Evolutionary conservation across 2,329 filamentous ascomycete species (phyloP), one percentile per base, ranked within the genome.

Genomic region (Ambrosiella cleistominuta): DNA sequence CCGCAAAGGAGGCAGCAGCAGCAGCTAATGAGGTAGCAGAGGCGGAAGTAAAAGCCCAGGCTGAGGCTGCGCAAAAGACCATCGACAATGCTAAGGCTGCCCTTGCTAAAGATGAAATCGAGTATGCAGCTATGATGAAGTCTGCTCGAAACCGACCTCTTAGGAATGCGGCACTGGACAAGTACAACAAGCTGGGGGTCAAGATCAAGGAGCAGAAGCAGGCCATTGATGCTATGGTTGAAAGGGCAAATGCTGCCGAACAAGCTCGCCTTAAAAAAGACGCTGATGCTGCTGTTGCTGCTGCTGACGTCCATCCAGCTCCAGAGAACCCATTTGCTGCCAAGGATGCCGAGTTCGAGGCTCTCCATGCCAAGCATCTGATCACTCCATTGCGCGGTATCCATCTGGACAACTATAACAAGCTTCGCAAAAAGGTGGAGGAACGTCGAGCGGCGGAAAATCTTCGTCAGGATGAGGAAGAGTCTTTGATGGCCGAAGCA

Each of bases 301-400:
- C 47, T n/a, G 52, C 11, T 3, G 44, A 37, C 9, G 39, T 38
- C 2, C 38, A 54, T 5, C 49, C 54, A 11, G 8, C 47, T 19
- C n/a, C 47, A 15, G 45, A 51, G 17, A 53, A 60, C 47, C 56
- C 56, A 3, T 57, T 58, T 51, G 59, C 56, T 7, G 74, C 70
- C 1, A 75, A 77, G 63, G 79, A 77, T 67, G 81, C 76, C 67
- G 84, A 83, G 68, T 74, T 74, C 62, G 72, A 72, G 40, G 68
- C 69, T 38, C 74, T 74, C 61, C 67, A 71, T 37, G 69, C 72
- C 0, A 65, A 63, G 57, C 72, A 72, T 54, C 57, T 61, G 9
- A 40, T 62, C 73, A 70, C 69, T 8, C 68, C 63, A 27, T 27
- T 60, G 12, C 51, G 51, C 3, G 59, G 59, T 12, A n/a, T 56